Evolutionary conservation across 1,284 basidiomycete genomes (phyloP).

Genomic region (Farysia itapuensis): DNA sequence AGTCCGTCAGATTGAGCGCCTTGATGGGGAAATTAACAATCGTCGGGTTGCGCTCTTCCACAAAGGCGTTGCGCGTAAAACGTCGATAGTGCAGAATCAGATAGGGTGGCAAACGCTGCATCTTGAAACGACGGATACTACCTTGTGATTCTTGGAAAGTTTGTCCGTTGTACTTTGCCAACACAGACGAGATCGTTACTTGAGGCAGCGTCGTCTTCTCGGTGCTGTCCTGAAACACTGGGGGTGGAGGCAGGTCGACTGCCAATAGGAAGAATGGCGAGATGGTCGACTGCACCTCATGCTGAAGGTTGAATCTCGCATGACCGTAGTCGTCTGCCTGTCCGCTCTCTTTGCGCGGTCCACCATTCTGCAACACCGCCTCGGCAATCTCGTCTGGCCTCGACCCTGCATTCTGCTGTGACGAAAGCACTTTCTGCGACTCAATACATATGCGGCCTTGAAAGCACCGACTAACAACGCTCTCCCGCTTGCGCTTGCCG

Average conservation of each 20-base stretch:
- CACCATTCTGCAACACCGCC: too few relatives aligned
- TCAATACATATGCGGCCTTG: conserved; percentile 91
- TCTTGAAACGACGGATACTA: conserved; percentile 73
- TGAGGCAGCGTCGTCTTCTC: background rate
- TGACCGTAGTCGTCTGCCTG: too few relatives aligned
- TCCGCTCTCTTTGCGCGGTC: too few relatives aligned
- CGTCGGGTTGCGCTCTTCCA: conserved; percentile 98
- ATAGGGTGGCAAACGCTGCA: conserved; percentile 83
- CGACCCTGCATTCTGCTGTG: background rate
- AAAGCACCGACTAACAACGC: conserved; percentile 85
- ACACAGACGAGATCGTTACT: conserved; percentile 61
- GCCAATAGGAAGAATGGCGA: conserved; percentile 95
- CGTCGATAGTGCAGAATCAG: conserved; percentile 94
- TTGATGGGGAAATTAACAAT: conserved; percentile 95
- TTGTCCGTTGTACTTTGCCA: conserved; percentile 91
- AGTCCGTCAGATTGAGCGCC: conserved; percentile 65
- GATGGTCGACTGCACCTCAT: conserved; percentile 76
- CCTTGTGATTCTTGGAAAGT: conserved; percentile 44
- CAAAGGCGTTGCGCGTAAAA: conserved; percentile 96
- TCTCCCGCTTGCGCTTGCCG: conserved; percentile 34
- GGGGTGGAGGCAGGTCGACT: conserved; percentile 91
- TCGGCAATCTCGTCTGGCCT: too few relatives aligned
- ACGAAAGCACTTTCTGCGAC: conserved; percentile 68
- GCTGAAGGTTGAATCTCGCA: conserved; percentile 47
- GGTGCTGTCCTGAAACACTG: conserved; percentile 77